Evolutionary conservation across 2,329 filamentous ascomycete genomes (phyloP), one percentile per base, ranked within the genome.

Genomic region (Immersiporthe knoxdaviesiana): DNA sequence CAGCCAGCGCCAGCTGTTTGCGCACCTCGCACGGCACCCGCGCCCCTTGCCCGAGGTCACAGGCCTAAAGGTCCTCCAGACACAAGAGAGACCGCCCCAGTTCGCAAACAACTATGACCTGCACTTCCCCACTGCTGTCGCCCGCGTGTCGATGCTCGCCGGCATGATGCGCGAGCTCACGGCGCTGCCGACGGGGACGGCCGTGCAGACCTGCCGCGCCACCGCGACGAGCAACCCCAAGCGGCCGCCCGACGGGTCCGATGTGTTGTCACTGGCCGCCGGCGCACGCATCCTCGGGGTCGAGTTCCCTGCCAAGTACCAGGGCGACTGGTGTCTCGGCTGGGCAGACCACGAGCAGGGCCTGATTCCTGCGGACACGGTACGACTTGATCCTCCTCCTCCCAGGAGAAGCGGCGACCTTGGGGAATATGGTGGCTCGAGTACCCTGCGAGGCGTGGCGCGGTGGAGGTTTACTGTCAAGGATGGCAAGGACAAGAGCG

Each of bases 321-420:
- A 81, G 16, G 86, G 86, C 41, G 84, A 87, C 72, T 88, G 86
- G 86, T 81, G 80, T 12, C 80, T 86, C 54, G 86, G 84, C 2
- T 88, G 85, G 83, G 84, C 86, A 65, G 85, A 88, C 69, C 84
- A 84, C 0, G 74, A 80, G 1, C 79, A 81, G 37, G 85, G 82
- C 0, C 82, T 82, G 0, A 81, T 86, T 60, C 85, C 85, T 47
- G 76, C 79, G 35, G 85, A 87, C 21, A 74, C 81, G 0, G 75
- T 87, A 52, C 81, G 79, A 68, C 75, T 88, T 5, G 83, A 86
- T 30, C 75, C 79, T 18, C 85, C 85, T 5, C 18, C 21, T 47
- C n/a, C n/a, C n/a, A n/a, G 11, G 11, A 12, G 7, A 39, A 10
- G 77, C 21, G 75, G 75, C n/a, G 81, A 86, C 67, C 78, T 86